Evolutionary conservation across 345 rosid species (phyloP), one percentile per base, ranked within the genome.

Genomic region (Eucalyptus viminalis): DNA sequence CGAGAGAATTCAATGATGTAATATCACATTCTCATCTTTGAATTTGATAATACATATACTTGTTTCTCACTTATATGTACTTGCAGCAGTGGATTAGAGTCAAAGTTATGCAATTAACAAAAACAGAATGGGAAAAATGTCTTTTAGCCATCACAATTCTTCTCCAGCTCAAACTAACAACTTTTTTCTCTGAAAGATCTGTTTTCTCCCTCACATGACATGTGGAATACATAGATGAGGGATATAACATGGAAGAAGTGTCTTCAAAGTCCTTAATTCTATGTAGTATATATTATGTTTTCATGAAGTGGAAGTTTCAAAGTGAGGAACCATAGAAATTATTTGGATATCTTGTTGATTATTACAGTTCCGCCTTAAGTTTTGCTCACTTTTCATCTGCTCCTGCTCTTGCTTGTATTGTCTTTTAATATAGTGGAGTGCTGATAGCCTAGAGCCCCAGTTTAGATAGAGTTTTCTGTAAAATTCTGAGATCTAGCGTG

Each of bases 1-100:
- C 99, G 88, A 95, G 99, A 92, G 99, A 97, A 89, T 97, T 97
- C 93, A 97, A 97, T 92, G 99, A 97, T 92, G 99, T 96, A 96
- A 89, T 87, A 80, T 88, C 86, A 88, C 89, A 44, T 29, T 86
- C 80, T 85, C 89, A 58, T 45, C 83, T 87, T 88, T 80, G 87
- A 34, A 72, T 12, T 40, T 86, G 89, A 50, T 40, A 34, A 65
- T 22, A 53, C 51, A 40, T 67, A 51, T 49, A 43, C 29, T 51
- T 89, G 22, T 25, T 65, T 37, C 49, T 51, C 43, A 21, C 14
- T 51, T 88, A 49, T 17, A 21, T 37, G 14, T 62, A 37, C 83
- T 11, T 37, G 83, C 83, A 37, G 21, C 25, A 7, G 45, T 19
- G 25, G 45, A 72, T 72, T 34, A 69, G 81, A 34, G 22, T 19